phyloP scores from a whole-genome alignment of 345 rosid genomes.

The Mangifera indica region DNA sequence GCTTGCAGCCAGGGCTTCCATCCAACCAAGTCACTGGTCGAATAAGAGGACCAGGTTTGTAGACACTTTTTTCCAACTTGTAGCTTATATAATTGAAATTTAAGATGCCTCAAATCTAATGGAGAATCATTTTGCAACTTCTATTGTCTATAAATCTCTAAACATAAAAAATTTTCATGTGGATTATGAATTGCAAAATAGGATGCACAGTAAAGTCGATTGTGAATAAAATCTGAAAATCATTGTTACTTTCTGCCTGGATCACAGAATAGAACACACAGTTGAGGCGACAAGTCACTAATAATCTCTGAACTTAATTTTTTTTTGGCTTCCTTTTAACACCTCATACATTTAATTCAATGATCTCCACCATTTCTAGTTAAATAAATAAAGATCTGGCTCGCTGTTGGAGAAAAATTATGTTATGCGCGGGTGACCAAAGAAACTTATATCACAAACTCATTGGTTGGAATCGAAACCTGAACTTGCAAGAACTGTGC shows the following conservation, averaged over 20 bases:
- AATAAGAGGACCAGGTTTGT: constrained; percentile 48
- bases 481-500: not conserved
- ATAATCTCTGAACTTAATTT: not conserved
- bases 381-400: not conserved
- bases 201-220: constrained; percentile 8
- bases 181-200: constrained; percentile 28
- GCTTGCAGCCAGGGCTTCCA: constrained; percentile 35
- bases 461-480: not conserved
- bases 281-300: not conserved
- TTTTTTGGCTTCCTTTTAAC: not conserved
- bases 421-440: not conserved
- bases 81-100: constrained; percentile 30
- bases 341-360: not conserved
- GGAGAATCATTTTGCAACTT: constrained; percentile 28
- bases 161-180: constrained; percentile 20
- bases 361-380: not conserved
- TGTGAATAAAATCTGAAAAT: constrained; percentile 15
- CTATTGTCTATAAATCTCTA: constrained; percentile 24
- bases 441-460: not conserved
- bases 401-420: not conserved
- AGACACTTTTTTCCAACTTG: constrained; percentile 36
- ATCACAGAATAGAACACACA: not conserved
- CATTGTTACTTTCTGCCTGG: not conserved
- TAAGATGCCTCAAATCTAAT: constrained; percentile 26
- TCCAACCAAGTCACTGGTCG: constrained; percentile 32